Evolutionary conservation across 148 eudicot species (phyloP).

Genomic region (Spergularia bocconei): DNA sequence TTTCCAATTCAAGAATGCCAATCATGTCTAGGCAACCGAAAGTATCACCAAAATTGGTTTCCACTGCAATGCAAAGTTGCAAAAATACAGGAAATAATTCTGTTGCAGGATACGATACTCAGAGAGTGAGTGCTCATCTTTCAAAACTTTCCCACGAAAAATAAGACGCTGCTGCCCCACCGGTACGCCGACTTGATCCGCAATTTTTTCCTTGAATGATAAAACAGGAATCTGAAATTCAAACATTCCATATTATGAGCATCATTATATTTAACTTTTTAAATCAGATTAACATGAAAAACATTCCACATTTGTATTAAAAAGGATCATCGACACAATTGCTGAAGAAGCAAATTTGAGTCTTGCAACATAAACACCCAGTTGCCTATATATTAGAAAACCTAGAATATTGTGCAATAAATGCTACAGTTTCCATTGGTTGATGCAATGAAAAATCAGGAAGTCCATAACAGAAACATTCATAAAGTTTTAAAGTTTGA

Average conservation of each 20-base stretch:
- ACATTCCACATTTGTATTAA: neutral
- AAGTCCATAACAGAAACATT: neutral
- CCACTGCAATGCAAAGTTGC: neutral
- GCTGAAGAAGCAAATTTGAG: neutral
- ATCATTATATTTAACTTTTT: neutral
- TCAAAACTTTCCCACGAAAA: conserved; percentile 89
- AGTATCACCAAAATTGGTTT: neutral
- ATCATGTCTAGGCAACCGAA: neutral
- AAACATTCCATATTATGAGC: conserved; percentile 11
- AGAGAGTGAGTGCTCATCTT: conserved; percentile 76
- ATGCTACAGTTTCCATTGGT: neutral
- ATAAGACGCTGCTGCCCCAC: conserved; percentile 87
- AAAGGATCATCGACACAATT: neutral
- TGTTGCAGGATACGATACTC: conserved; percentile 78
- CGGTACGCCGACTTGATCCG: conserved; percentile 68
- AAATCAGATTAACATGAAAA: neutral
- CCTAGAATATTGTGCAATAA: neutral
- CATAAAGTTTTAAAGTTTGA: neutral
- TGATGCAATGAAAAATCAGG: neutral
- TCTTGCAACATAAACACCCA: neutral
- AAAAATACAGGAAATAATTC: neutral
- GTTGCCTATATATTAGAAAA: neutral
- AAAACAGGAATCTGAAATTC: conserved; percentile 62
- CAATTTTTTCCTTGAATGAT: conserved; percentile 76
- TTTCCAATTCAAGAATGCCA: neutral